Percentiles rank a stretch among this genome's conserved stretches.
phyloP scores from a whole-genome alignment of 139 green algal genomes.

The Chlorella sorokiniana region DNA sequence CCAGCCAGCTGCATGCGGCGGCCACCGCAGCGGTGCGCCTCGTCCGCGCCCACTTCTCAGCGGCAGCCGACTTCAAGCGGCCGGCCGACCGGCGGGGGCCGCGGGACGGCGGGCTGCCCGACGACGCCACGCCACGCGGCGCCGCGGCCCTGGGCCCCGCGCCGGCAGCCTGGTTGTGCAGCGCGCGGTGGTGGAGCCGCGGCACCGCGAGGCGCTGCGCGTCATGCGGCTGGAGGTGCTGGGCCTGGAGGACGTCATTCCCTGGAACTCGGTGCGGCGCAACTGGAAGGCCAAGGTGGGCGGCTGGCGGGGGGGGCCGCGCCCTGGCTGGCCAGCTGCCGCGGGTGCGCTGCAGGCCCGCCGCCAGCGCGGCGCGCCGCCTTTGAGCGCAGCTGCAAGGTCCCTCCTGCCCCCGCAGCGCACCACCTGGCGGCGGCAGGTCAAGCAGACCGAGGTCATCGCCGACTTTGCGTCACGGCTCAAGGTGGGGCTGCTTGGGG shows the following conservation, averaged over 20 bases:
- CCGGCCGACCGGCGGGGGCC: conserved; percentile 15
- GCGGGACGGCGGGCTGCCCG: not conserved
- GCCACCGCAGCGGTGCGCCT: conserved; percentile 47
- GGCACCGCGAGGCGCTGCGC: conserved; percentile 31
- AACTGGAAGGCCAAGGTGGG: conserved; percentile 40
- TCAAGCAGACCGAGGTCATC: conserved; percentile 40
- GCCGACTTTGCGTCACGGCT: conserved; percentile 43
- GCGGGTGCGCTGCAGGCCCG: too few species aligned
- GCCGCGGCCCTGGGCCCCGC: not conserved
- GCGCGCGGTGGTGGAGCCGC: conserved; percentile 17
- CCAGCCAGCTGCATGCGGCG: conserved; percentile 44
- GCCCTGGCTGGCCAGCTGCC: too few species aligned
- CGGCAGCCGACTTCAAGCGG: conserved; percentile 30
- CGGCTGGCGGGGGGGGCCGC: too few species aligned
- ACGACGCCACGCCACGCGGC: not conserved
- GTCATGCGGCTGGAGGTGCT: conserved; percentile 42
- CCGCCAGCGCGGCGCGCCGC: too few species aligned
- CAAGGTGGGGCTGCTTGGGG: conserved; percentile 31
- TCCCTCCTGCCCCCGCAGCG: conserved; percentile 7
- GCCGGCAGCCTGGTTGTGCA: conserved; percentile 20
- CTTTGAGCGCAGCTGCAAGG: not conserved
- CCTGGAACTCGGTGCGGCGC: conserved; percentile 46
- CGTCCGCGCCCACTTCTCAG: conserved; percentile 10
- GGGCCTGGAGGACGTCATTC: conserved; percentile 37
- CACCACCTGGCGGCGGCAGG: conserved; percentile 42